These are phyloP conservation scores for Neckera pumila DNA, from an alignment of 225 moss, liverwort and hornwort species.

Conservation along the genomic window DNA sequence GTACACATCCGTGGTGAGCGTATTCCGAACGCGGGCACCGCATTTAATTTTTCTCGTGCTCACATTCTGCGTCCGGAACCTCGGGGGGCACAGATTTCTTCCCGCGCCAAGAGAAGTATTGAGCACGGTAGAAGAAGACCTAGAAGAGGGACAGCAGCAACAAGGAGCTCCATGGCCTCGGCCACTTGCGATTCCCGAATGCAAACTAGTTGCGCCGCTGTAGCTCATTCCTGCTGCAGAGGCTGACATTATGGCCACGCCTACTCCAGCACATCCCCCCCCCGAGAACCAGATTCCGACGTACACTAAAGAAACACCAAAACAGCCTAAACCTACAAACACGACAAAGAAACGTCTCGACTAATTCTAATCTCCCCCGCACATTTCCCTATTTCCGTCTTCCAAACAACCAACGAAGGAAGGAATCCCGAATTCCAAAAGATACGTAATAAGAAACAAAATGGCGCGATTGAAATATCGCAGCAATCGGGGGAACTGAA, in stretches of 20 bases:
- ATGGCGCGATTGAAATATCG: background rate
- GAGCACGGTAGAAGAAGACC: constrained; percentile 23
- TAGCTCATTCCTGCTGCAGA: constrained; percentile 47
- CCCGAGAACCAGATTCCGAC: background rate
- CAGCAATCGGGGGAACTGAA: background rate
- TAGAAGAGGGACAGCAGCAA: constrained; percentile 15
- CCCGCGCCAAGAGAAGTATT: constrained; percentile 16
- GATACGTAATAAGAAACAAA: background rate
- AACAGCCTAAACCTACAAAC: constrained; percentile 10
- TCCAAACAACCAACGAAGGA: background rate
- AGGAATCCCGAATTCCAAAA: background rate
- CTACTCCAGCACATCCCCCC: background rate
- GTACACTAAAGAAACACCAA: background rate
- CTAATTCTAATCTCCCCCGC: background rate
- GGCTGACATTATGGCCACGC: constrained; percentile 39
- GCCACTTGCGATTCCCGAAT: constrained; percentile 11
- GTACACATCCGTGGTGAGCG: constrained; percentile 51
- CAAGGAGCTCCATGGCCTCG: constrained; percentile 24
- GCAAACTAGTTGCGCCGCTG: constrained; percentile 16
- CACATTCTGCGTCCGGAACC: constrained; percentile 16
- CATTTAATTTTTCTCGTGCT: constrained; percentile 5
- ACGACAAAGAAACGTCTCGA: background rate
- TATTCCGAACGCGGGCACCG: constrained; percentile 23
- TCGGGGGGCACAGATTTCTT: constrained; percentile 18
- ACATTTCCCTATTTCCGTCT: background rate